Percentiles rank a stretch among this genome's conserved stretches.
phyloP scores from a whole-genome alignment of 495 filamentous ascomycete genomes.

The Margaritispora aquatica region DNA sequence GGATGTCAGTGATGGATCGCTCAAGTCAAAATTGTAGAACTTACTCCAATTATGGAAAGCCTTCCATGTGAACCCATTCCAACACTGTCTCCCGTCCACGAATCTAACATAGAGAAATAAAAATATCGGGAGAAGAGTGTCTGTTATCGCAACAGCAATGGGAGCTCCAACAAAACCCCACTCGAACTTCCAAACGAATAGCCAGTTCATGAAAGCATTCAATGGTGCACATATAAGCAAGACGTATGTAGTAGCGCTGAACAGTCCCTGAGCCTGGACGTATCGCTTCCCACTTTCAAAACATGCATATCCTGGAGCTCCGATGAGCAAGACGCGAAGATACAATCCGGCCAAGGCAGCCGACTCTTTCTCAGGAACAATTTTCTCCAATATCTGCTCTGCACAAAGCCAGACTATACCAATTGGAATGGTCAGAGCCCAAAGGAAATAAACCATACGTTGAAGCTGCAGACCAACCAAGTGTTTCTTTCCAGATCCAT shows the following conservation, averaged over 20 bases:
- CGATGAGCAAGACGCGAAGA: conserved; percentile 55
- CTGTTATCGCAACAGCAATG: conserved; percentile 73
- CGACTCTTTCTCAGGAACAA: conserved; percentile 56
- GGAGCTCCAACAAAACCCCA: conserved; percentile 83
- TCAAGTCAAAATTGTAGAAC: neutral
- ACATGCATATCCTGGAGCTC: conserved; percentile 60
- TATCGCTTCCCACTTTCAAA: conserved; percentile 70
- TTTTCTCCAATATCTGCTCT: conserved; percentile 43
- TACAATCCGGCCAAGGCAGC: conserved; percentile 62
- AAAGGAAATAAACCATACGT: conserved; percentile 62
- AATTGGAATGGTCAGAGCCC: conserved; percentile 56
- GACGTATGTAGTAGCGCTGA: conserved; percentile 60
- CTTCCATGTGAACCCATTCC: conserved; percentile 68
- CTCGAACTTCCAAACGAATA: conserved; percentile 63
- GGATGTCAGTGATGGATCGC: conserved; percentile 14
- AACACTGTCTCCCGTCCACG: conserved; percentile 71
- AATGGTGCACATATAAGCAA: conserved; percentile 59
- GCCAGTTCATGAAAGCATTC: conserved; percentile 60
- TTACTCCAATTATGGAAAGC: conserved; percentile 72
- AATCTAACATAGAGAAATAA: conserved; percentile 73
- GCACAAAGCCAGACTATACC: conserved; percentile 52
- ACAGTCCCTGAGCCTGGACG: conserved; percentile 66
- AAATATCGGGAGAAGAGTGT: conserved; percentile 71
- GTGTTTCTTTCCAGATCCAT: conserved; percentile 59
- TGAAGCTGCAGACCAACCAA: conserved; percentile 68